Conservation (phyloP, 441 rosid genomes). For the Macaranga tanarius region DNA sequence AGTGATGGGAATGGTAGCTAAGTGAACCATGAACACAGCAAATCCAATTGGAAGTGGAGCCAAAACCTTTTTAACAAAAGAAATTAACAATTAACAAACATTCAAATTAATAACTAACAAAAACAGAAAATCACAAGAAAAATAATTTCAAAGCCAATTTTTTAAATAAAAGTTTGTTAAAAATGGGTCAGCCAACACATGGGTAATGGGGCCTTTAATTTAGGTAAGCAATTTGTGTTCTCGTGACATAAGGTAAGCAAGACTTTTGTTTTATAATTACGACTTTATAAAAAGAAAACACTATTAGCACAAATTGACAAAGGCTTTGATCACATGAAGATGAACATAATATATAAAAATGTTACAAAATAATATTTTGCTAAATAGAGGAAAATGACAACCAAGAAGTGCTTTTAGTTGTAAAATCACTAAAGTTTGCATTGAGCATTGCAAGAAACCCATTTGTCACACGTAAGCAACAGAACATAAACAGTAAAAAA, state of each 20-base stretch:
- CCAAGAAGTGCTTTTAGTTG: too few species aligned
- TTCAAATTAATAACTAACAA: neutral
- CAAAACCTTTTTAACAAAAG: conserved; percentile 48
- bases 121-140: neutral
- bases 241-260: neutral
- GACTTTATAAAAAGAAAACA: neutral
- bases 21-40: conserved; percentile 85
- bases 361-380: neutral
- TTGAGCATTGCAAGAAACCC: too few species aligned
- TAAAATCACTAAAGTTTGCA: too few species aligned
- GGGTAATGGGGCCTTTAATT: neutral
- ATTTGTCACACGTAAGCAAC: neutral
- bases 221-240: neutral
- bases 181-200: neutral
- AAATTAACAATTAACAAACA: neutral
- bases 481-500: neutral
- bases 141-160: neutral
- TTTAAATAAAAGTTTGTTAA: neutral
- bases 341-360: neutral
- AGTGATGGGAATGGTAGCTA: conserved; percentile 89
- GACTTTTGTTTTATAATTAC: too few species aligned
- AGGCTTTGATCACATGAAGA: neutral
- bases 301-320: neutral
- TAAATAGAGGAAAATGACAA: conserved; percentile 7
- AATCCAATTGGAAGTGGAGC: conserved; percentile 96